Evolutionary conservation across 169 alveolate genomes (phyloP), one percentile per base, ranked within the genome.

Genomic region (Pseudocohnilembus persalinus): DNA sequence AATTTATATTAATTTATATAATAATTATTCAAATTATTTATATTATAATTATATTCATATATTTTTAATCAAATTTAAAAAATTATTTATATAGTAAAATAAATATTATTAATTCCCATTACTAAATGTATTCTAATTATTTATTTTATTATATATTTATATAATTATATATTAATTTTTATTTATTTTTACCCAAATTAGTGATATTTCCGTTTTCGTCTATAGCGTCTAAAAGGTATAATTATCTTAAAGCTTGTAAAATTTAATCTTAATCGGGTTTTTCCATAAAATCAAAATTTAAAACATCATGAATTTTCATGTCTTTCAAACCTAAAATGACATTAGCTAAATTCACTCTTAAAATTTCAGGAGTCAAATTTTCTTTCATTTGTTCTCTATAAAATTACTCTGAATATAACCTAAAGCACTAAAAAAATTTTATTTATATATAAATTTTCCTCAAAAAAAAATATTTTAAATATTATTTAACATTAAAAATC

Each of bases 281-380:
- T 74, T 94, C 97, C 88, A 94, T 89, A 83, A 88, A 95, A 84
- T 95, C 95, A 83, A 95, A 95, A 77, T 84, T 92, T 33, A 90
- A 74, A n/a, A 95, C 94, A 89, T 95, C 95, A 82, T 93, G 90
- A 31, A 95, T 95, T 0, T 95, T 96, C 92, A 95, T 86, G 31
- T 91, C 86, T 83, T 93, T 92, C 83, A 95, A 82, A 74, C 93
- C 88, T 68, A 95, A 86, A 35, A 92, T 90, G 49, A 94, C 92
- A 30, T 89, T 84, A 16, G 94, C 85, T 81, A 95, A 84, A 84
- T 92, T 92, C 33, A 90, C 91, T 89, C 97, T 91, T 83, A 88
- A 84, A 20, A 95, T 95, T 87, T 95, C 97, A 20, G 97, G 96
- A 26, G 91, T 87, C 29, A 93, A 93, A 20, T 93, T 88, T 30